phyloP scores from a whole-genome alignment of 2,329 filamentous ascomycete species.

The Penicillium sp. region DNA sequence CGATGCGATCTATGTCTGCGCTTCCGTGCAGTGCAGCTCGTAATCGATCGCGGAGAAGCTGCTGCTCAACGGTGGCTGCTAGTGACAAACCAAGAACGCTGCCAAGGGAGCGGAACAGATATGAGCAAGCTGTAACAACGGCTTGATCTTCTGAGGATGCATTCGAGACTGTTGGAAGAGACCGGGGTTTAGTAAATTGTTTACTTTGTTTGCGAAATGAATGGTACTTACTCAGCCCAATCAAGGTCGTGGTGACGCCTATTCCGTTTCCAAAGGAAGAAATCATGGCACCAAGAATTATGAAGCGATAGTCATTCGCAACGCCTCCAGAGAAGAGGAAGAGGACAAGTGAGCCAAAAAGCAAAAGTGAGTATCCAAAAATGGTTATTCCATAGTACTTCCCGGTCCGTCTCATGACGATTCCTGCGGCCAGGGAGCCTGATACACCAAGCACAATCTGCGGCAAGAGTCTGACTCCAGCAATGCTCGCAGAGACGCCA shows the following conservation, averaged over 20 bases:
- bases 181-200: not conserved
- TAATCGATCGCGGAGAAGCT: slow-evolving; percentile 48
- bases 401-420: slow-evolving; percentile 66
- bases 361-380: slow-evolving; percentile 50
- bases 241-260: slow-evolving; percentile 67
- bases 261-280: slow-evolving; percentile 53
- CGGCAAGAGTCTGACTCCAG: slow-evolving; percentile 65
- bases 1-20: slow-evolving; percentile 61
- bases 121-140: slow-evolving; percentile 72
- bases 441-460: slow-evolving; percentile 58
- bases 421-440: slow-evolving; percentile 62
- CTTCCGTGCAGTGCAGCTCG: slow-evolving; percentile 51
- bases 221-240: slow-evolving; percentile 54
- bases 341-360: slow-evolving; percentile 54
- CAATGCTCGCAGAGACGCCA: slow-evolving; percentile 58
- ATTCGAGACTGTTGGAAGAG: slow-evolving; percentile 54
- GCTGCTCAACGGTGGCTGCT: slow-evolving; percentile 66
- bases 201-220: not conserved
- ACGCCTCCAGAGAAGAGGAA: slow-evolving; percentile 55
- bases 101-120: slow-evolving; percentile 73
- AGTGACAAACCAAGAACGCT: slow-evolving; percentile 65
- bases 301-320: slow-evolving; percentile 47
- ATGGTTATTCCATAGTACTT: slow-evolving; percentile 68
- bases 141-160: slow-evolving; percentile 64
- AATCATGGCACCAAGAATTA: slow-evolving; percentile 56